Percentiles rank a stretch among this genome's conserved stretches.
Conservation (phyloP, 225 moss, liverwort and hornwort genomes). For the Rhytidiadelphus loreus region DNA sequence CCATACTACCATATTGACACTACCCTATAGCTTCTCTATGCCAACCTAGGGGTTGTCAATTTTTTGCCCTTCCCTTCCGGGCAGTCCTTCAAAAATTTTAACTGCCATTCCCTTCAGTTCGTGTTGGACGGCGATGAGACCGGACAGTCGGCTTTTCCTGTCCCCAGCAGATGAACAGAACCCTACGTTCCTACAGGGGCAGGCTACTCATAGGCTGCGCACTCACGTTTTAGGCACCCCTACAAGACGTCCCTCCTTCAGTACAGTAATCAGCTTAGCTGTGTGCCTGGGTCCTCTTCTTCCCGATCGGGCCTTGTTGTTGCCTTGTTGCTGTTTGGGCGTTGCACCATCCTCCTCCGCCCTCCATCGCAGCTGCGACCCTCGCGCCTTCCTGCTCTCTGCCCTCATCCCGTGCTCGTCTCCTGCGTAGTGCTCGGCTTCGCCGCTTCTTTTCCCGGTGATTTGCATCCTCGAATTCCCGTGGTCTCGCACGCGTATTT, state of each 20-base stretch:
- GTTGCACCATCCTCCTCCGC: background rate
- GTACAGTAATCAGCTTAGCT: background rate
- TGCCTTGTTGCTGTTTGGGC: background rate
- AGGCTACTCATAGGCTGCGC: background rate
- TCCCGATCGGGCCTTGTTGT: background rate
- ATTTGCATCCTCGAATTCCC: background rate
- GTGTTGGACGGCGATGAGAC: background rate
- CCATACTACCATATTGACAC: too few species aligned
- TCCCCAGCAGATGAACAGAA: background rate
- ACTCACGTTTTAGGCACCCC: background rate
- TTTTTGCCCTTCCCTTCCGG: background rate
- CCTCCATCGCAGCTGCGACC: background rate
- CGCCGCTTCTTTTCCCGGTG: background rate
- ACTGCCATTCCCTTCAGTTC: background rate
- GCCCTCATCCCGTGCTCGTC: background rate
- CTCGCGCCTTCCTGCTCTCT: background rate
- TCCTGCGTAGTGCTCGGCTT: background rate
- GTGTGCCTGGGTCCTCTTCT: background rate
- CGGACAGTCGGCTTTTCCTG: background rate
- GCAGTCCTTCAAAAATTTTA: background rate
- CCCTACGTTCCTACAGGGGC: background rate
- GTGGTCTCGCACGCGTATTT: background rate
- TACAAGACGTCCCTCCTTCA: background rate
- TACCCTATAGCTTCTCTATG: background rate
- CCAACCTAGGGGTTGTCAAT: background rate